Percentiles rank a stretch among this genome's conserved stretches.
Conservation (phyloP, 257 asterid species). For the Solanum dulcamara region DNA sequence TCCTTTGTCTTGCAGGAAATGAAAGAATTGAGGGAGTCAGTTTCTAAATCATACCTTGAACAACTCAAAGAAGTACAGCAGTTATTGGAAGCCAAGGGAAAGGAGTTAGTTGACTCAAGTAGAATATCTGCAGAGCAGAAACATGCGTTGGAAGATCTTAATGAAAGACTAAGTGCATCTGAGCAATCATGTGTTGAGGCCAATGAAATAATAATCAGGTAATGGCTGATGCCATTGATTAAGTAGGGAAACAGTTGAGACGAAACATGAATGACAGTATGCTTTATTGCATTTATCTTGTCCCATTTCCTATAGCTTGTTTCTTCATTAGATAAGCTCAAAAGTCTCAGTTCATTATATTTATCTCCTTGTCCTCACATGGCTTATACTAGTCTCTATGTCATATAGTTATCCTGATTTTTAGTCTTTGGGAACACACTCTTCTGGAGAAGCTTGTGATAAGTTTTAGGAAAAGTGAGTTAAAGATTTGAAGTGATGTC, state of each 20-base stretch:
- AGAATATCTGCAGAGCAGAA: slow-evolving; percentile 65
- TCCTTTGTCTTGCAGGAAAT: slow-evolving; percentile 43
- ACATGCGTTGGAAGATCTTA: slow-evolving; percentile 65
- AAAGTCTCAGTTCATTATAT: background rate
- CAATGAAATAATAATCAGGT: slow-evolving; percentile 87
- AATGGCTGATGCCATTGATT: slow-evolving; percentile 8
- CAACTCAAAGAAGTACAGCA: slow-evolving; percentile 49
- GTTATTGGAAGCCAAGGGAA: slow-evolving; percentile 54
- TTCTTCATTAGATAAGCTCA: background rate
- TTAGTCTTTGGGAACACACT: background rate
- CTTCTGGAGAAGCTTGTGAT: background rate
- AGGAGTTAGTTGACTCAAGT: slow-evolving; percentile 48
- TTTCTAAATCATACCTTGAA: slow-evolving; percentile 54
- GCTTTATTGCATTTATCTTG: background rate
- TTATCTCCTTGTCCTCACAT: background rate
- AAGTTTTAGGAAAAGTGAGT: background rate
- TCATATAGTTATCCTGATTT: background rate
- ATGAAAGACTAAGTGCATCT: slow-evolving; percentile 67
- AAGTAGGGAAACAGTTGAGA: background rate
- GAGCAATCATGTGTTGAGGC: slow-evolving; percentile 78
- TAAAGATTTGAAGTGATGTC: slow-evolving; percentile 1
- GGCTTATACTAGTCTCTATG: background rate
- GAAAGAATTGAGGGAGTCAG: slow-evolving; percentile 58
- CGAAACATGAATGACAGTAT: background rate
- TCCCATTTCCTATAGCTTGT: background rate